These are phyloP conservation scores for Umbelopsis vinacea DNA, from an alignment of 192 early-diverging fungal species.

Conservation along the genomic window DNA sequence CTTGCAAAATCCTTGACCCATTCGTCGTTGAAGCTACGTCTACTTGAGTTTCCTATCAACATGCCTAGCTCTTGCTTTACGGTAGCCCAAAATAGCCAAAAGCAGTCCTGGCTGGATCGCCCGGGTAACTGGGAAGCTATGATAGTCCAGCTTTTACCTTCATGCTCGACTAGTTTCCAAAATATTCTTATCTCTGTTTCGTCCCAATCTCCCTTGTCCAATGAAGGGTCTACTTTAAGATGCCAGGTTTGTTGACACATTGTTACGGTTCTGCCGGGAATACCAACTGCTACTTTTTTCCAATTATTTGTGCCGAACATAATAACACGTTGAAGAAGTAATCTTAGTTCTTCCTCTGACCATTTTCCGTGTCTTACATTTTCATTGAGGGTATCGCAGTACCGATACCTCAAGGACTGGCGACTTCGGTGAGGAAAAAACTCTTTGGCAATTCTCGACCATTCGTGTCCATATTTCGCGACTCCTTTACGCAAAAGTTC, in stretches of 20 bases:
- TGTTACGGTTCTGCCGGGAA: slow-evolving; percentile 13
- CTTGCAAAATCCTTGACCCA: neutral
- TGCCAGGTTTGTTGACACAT: slow-evolving; percentile 14
- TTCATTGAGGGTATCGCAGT: neutral
- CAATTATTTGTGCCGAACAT: slow-evolving; percentile 26
- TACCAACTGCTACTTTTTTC: slow-evolving; percentile 19
- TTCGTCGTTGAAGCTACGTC: neutral
- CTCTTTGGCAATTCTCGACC: slow-evolving; percentile 23
- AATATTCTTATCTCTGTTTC: slow-evolving; percentile 19
- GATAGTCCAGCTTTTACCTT: slow-evolving; percentile 5
- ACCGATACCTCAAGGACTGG: neutral
- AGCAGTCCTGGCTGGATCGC: slow-evolving; percentile 1
- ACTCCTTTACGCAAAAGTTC: slow-evolving; percentile 6
- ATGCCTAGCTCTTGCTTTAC: neutral
- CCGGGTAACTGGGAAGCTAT: slow-evolving; percentile 15
- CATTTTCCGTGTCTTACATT: neutral
- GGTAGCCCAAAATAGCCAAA: neutral
- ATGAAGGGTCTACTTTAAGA: slow-evolving; percentile 17
- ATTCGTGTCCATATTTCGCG: slow-evolving; percentile 12
- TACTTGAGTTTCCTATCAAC: neutral
- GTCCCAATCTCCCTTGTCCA: slow-evolving; percentile 20
- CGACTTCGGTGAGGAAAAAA: slow-evolving; percentile 17
- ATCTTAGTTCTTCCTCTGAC: slow-evolving; percentile 26
- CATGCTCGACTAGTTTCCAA: slow-evolving; percentile 21
- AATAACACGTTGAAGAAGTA: slow-evolving; percentile 29